Base-by-base conservation (phyloP, 2,329 filamentous ascomycete species). In the Mariannaea elegans region DNA sequence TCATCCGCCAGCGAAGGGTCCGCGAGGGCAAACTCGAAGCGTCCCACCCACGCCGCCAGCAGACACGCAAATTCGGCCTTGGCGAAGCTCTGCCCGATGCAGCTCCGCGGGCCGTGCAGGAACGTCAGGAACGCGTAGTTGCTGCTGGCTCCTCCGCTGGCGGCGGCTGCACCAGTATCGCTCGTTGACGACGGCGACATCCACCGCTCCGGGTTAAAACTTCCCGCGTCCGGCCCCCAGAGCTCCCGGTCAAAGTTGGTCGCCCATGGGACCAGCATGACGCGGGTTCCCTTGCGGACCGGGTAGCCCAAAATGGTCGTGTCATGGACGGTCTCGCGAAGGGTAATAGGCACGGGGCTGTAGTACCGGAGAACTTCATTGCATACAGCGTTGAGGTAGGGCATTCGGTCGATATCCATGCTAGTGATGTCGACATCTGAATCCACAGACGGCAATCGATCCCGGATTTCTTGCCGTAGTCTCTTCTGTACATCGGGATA, bases 81-180 rank as follows among this genome's bases (percentile, higher is more conserved):
- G 0, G 94, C 91, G 77, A 97, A 97, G 2, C 82, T 82, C 75
- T 89, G 85, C 0, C 93, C 94, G 67, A 97, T 97, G 72, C 94
- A 97, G 71, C 89, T 91, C 52, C 93, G 81, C 2, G 93, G 93
- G 0, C 94, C 94, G 73, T 97, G 92, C 59, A 97, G 75, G 77
- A 97, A 97, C 0, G 92, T 94, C 76, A 94, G 73, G 69, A 90
- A 89, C 1, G 89, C 85, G 73, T 90, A 97, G 75, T 94, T 95
- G 65, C 84, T 92, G 14, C 82, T 80, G 1, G 92, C 90, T 8
- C 91, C 91, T 7, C 92, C 92, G 39, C 85, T 87, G 55, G 88
- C 88, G 4, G 80, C 80, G 10, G 41, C 41, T 41, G 38, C 23
- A 19, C 21, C n/a, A n/a, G 63, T 62, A 64, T 42, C 61, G 61